Evolutionary conservation across 2,329 filamentous ascomycete genomes (phyloP), one percentile per base, ranked within the genome.

Genomic region (Fusarium palustre): DNA sequence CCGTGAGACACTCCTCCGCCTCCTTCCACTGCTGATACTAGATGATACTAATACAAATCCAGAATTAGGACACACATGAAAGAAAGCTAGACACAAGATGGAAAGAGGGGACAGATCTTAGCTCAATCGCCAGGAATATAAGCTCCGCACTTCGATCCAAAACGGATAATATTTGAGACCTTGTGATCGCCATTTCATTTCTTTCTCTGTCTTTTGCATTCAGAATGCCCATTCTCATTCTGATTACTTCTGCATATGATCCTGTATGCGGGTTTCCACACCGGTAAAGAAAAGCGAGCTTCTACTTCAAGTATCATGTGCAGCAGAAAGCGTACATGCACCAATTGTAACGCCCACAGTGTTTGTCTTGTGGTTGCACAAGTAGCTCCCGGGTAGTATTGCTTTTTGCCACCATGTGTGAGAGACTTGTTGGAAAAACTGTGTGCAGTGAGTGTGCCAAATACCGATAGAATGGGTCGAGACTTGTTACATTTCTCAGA

Each of bases 221-320:
- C 5, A 16, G 12, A 31, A 46, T 15, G 12, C 12, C 16, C 31
- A 49, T 49, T n/a, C 46, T 50, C 2, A 12, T 50, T 50, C 18
- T 24, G 20, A 48, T 43, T 16, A 45, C 12, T 45, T 25, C n/a
- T 64, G 46, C 53, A 64, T 30, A 28, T 28, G 25, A 12, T 30
- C 10, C 25, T n/a, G 11, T 30, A 63, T 48, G 61, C 47, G 20
- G 22, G 25, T 36, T 31, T 57, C 49, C 61, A 65, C 62, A 65
- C 62, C 62, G 62, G 62, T 55, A 59, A 59, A 55, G 28, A 12
- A 18, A 12, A 34, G 7, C 18, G 41, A 38, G 24, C 41, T 55
- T 28, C 48, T 53, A 18, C 20, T 50, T 50, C 25, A 36, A 50
- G 34, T 28, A 4, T 22, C 9, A 12, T 18, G 10, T 34, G 22